phyloP scores from a whole-genome alignment of 352 stramenopile genomes.

The Nothophytophthora sp. region DNA sequence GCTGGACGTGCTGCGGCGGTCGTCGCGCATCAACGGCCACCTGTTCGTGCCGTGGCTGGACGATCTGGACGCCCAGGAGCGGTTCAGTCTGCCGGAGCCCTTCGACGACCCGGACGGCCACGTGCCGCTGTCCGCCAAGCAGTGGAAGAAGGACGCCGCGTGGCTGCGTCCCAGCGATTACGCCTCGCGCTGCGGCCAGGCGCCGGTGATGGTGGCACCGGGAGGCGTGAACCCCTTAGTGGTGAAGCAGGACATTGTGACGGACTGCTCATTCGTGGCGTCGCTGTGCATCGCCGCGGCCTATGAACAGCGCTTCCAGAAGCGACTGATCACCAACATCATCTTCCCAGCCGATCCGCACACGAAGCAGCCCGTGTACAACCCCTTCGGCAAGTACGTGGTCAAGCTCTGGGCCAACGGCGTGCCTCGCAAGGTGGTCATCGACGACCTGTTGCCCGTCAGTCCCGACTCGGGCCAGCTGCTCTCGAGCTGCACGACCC shows the following conservation, averaged over 20 bases:
- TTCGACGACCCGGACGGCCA: conserved; percentile 77
- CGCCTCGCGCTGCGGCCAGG: conserved; percentile 36
- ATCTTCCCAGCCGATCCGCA: conserved; percentile 92
- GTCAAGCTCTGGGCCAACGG: conserved; percentile 98
- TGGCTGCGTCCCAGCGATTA: conserved; percentile 80
- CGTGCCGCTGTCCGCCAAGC: conserved; percentile 69
- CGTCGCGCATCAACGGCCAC: conserved; percentile 83
- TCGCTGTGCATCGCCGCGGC: conserved; percentile 92
- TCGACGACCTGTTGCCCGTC: conserved; percentile 96
- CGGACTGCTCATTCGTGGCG: conserved; percentile 94
- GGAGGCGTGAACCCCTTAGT: conserved; percentile 65
- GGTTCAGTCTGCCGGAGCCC: conserved; percentile 43
- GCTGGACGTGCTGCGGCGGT: conserved; percentile 76
- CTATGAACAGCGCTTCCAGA: conserved; percentile 92
- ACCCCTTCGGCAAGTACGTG: conserved; percentile 95
- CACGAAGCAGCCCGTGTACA: conserved; percentile 75
- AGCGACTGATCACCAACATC: conserved; percentile 93
- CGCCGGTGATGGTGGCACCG: conserved; percentile 67
- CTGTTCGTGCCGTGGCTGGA: conserved; percentile 86
- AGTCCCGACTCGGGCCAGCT: conserved; percentile 63
- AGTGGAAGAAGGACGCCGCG: conserved; percentile 51
- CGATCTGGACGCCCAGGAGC: conserved; percentile 58
- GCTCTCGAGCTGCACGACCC: conserved; percentile 84
- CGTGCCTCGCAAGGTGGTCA: conserved; percentile 91
- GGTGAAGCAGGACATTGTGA: conserved; percentile 90